Evolutionary conservation across 306 rosid genomes (phyloP).

Genomic region (Boehmeria nivea): DNA sequence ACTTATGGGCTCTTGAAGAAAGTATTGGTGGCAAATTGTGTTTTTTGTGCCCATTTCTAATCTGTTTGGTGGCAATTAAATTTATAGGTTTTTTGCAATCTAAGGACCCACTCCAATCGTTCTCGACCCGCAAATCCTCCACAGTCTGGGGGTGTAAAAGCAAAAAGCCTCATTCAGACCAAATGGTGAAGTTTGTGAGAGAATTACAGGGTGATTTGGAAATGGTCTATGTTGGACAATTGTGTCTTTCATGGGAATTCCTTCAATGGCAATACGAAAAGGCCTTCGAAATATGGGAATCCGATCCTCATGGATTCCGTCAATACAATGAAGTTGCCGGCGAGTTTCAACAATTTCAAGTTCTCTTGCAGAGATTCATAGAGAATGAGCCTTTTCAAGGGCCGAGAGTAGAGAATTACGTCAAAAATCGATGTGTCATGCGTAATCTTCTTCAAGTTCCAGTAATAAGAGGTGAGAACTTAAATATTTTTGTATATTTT

Average conservation of each 20-base stretch:
- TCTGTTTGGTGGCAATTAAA: conserved; percentile 16
- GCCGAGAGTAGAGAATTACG: conserved; percentile 68
- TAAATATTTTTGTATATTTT: background rate
- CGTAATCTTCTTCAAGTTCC: conserved; percentile 78
- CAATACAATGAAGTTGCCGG: conserved; percentile 62
- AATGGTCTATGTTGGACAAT: conserved; percentile 81
- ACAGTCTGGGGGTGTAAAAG: conserved; percentile 35
- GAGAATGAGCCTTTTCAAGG: conserved; percentile 81
- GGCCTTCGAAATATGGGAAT: conserved; percentile 49
- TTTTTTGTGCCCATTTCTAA: conserved; percentile 1
- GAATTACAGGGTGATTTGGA: conserved; percentile 72
- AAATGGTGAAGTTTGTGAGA: conserved; percentile 40
- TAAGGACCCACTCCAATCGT: conserved; percentile 65
- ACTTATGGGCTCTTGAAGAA: conserved; percentile 5
- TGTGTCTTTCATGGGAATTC: conserved; percentile 96
- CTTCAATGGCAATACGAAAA: conserved; percentile 81
- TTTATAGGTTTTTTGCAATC: conserved; percentile 53
- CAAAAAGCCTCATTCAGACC: conserved; percentile 47
- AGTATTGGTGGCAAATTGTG: conserved; percentile 2
- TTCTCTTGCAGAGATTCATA: conserved; percentile 59
- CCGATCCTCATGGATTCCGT: conserved; percentile 24
- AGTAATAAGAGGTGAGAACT: conserved; percentile 49
- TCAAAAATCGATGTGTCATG: conserved; percentile 59
- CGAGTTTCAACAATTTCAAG: conserved; percentile 81
- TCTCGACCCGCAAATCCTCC: conserved; percentile 38